These are phyloP conservation scores for Penicillium paneum DNA, from an alignment of 2,329 filamentous ascomycete species.

Conservation along the genomic window DNA sequence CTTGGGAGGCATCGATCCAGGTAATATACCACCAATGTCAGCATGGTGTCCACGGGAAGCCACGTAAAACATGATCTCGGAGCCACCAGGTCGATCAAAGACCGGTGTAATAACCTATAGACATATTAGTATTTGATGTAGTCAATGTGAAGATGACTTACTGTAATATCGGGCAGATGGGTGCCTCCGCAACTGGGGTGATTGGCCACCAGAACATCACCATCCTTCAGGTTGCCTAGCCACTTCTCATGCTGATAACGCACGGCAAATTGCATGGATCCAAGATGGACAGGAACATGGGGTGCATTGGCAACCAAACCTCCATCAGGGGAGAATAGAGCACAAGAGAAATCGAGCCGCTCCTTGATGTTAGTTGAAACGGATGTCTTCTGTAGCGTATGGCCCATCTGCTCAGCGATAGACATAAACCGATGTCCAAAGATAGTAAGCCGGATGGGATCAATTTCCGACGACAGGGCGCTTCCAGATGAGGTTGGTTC, in stretches of 20 bases:
- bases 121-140: neutral
- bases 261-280: conserved; percentile 82
- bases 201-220: conserved; percentile 79
- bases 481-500: conserved; percentile 37
- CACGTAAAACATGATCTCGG: conserved; percentile 77
- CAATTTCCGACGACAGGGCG: conserved; percentile 31
- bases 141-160: conserved; percentile 34
- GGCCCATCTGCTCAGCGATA: conserved; percentile 59
- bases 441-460: conserved; percentile 54
- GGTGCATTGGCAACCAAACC: conserved; percentile 68
- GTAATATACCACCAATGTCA: conserved; percentile 78
- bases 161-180: conserved; percentile 78
- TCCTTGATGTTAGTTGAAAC: conserved; percentile 73
- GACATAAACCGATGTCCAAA: conserved; percentile 59
- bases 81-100: conserved; percentile 60
- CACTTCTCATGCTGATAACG: conserved; percentile 75
- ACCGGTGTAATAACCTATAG: conserved; percentile 65
- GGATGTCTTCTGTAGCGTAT: conserved; percentile 54
- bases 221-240: conserved; percentile 71
- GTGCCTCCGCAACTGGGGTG: conserved; percentile 82
- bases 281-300: conserved; percentile 76
- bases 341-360: conserved; percentile 80
- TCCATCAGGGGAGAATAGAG: conserved; percentile 72
- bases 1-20: conserved; percentile 73
- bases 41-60: conserved; percentile 78